Percentiles rank a stretch among this genome's conserved stretches.
phyloP scores from a whole-genome alignment of 106 monocot genomes.

The Platanthera zijinensis region DNA sequence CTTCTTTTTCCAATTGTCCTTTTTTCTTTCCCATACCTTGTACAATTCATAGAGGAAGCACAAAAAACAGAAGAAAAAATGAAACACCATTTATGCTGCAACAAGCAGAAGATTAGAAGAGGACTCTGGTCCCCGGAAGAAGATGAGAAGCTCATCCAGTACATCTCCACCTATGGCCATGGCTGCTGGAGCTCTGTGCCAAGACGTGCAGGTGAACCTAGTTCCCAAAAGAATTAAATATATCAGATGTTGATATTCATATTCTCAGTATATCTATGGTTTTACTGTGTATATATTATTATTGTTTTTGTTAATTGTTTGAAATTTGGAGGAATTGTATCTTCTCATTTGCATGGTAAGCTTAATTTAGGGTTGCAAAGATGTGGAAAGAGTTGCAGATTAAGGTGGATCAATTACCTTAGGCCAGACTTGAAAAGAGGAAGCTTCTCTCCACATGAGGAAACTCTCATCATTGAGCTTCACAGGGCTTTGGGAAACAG shows the following conservation, averaged over 20 bases:
- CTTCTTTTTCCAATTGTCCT: not conserved
- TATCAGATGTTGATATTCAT: not conserved
- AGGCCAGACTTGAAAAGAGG: constrained; percentile 37
- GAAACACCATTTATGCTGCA: constrained; percentile 2
- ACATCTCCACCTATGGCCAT: constrained; percentile 5
- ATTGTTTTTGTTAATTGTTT: not conserved
- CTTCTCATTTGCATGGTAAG: not conserved
- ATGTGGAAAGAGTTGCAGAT: constrained; percentile 59
- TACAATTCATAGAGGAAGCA: not conserved
- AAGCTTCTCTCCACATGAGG: constrained; percentile 12
- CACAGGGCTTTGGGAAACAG: constrained; percentile 13
- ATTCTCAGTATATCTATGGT: not conserved
- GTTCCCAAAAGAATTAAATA: not conserved
- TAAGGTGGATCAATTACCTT: constrained; percentile 62
- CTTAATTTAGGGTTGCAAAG: constrained; percentile 34
- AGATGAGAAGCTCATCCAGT: not conserved
- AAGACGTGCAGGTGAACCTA: not conserved
- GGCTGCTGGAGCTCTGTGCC: constrained; percentile 8
- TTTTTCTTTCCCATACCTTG: not conserved
- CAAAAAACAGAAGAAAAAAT: not conserved
- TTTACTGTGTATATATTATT: not conserved
- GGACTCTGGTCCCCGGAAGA: constrained; percentile 3
- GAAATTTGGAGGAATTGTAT: not conserved
- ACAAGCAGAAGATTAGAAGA: constrained; percentile 7
- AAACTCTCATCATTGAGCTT: constrained; percentile 13